A percentile compares a stretch with the other conserved stretches of the same genome.
These are phyloP conservation scores for Diaporthe longicolla DNA, from an alignment of 2,329 filamentous ascomycete genomes.

Conservation along the genomic window DNA sequence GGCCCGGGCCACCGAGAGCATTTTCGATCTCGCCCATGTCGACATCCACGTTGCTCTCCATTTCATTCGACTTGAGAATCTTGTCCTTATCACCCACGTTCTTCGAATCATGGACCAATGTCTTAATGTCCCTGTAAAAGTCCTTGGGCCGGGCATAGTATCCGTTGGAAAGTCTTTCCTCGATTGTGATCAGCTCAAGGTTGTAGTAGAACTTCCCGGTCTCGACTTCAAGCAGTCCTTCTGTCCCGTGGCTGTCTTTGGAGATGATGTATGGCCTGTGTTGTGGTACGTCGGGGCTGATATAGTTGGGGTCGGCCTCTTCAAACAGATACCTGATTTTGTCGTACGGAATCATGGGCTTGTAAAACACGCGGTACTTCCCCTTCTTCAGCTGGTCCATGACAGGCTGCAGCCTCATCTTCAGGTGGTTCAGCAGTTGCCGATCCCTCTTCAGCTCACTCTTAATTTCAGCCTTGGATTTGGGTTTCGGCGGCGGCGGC, in stretches of 20 bases:
- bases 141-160: conserved; percentile 94
- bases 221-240: conserved; percentile 80
- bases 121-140: conserved; percentile 89
- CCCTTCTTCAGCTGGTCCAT: conserved; percentile 93
- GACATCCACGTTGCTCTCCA: conserved; percentile 93
- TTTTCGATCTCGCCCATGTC: conserved; percentile 84
- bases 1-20: conserved; percentile 49
- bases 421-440: conserved; percentile 86
- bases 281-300: conserved; percentile 72
- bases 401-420: conserved; percentile 90
- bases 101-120: conserved; percentile 86
- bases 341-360: conserved; percentile 80
- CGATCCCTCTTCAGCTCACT: conserved; percentile 86
- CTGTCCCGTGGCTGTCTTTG: conserved; percentile 82
- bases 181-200: conserved; percentile 90
- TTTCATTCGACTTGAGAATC: conserved; percentile 89
- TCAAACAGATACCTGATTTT: conserved; percentile 87
- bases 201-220: conserved; percentile 95
- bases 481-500: conserved; percentile 75
- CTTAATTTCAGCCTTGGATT: conserved; percentile 85
- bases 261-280: conserved; percentile 84
- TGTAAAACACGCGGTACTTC: conserved; percentile 90
- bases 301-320: conserved; percentile 81
- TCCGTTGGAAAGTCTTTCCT: conserved; percentile 96
- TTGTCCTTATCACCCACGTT: conserved; percentile 86